Percentiles rank a stretch among this genome's conserved stretches.
Evolutionary conservation across 2,329 filamentous ascomycete species (phyloP).

Genomic region (Aspergillus eucalypticola): DNA sequence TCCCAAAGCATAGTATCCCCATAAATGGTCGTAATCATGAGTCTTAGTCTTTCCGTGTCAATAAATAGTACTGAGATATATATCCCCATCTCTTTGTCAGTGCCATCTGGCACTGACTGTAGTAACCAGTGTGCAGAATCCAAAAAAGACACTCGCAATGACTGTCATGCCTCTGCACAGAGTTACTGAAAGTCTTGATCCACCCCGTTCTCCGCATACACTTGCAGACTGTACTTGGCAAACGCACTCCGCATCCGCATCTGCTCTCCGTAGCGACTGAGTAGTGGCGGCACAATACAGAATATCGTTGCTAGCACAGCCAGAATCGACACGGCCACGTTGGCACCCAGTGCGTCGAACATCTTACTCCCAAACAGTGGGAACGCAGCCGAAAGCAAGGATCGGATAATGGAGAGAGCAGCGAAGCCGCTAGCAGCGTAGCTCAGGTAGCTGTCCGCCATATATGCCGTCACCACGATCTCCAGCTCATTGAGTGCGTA

Average conservation of each 20-base stretch:
- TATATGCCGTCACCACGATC: slow-evolving; percentile 40
- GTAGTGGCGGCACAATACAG: neutral
- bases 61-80: too few relatives aligned
- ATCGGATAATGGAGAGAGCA: slow-evolving; percentile 41
- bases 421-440: slow-evolving; percentile 48
- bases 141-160: too few relatives aligned
- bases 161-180: neutral
- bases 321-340: slow-evolving; percentile 40
- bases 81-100: too few relatives aligned
- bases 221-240: neutral
- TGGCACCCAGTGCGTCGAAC: slow-evolving; percentile 40
- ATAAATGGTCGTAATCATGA: too few relatives aligned
- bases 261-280: neutral
- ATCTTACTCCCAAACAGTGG: slow-evolving; percentile 44
- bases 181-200: neutral
- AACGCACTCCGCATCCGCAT: neutral
- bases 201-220: neutral
- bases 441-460: slow-evolving; percentile 47
- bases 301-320: slow-evolving; percentile 34
- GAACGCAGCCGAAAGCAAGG: slow-evolving; percentile 39
- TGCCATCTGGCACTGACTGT: too few relatives aligned
- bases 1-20: too few relatives aligned
- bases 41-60: too few relatives aligned
- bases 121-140: too few relatives aligned
- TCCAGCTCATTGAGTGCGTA: slow-evolving; percentile 51